A percentile compares a stretch with the other conserved stretches of the same genome.
These are phyloP conservation scores for Plasmopara halstedii DNA, from an alignment of 352 stramenopile species.

Conservation along the genomic window DNA sequence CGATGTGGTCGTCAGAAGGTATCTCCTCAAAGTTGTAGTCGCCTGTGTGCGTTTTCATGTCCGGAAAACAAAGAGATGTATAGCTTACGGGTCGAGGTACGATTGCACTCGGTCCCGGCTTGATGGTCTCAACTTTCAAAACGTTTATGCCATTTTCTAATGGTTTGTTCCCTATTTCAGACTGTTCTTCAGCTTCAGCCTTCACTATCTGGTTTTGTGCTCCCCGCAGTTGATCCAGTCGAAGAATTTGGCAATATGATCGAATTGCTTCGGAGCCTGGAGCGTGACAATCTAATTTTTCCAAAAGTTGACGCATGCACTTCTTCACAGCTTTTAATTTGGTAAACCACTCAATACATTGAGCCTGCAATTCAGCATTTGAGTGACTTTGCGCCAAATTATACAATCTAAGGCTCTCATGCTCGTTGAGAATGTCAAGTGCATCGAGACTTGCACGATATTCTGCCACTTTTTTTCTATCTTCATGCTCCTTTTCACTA, in stretches of 20 bases:
- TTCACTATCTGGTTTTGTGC: background rate
- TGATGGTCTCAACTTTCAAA: background rate
- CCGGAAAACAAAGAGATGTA: no score
- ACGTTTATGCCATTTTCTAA: constrained; percentile 1
- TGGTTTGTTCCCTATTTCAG: background rate
- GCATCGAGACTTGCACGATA: constrained; percentile 60
- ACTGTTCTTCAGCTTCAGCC: background rate
- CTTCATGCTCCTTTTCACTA: constrained; percentile 43
- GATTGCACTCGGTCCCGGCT: background rate
- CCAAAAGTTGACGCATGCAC: constrained; percentile 45
- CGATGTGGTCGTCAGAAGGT: background rate
- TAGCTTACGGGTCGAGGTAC: no score
- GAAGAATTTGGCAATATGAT: constrained; percentile 38
- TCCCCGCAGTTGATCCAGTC: constrained; percentile 28
- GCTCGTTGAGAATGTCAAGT: constrained; percentile 60
- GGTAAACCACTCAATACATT: constrained; percentile 42
- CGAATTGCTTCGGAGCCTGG: constrained; percentile 43
- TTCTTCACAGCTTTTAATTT: constrained; percentile 47
- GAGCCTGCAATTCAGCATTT: constrained; percentile 16
- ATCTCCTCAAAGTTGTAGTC: background rate
- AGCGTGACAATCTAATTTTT: constrained; percentile 40
- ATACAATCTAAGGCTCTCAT: constrained; percentile 48
- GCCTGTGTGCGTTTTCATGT: background rate
- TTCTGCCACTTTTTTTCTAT: constrained; percentile 50
- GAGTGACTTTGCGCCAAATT: constrained; percentile 27